Percentiles rank a stretch among this genome's conserved stretches.
Evolutionary conservation across 805 yeast species (phyloP).

Genomic region (Ogataea trehaloabstinens): DNA sequence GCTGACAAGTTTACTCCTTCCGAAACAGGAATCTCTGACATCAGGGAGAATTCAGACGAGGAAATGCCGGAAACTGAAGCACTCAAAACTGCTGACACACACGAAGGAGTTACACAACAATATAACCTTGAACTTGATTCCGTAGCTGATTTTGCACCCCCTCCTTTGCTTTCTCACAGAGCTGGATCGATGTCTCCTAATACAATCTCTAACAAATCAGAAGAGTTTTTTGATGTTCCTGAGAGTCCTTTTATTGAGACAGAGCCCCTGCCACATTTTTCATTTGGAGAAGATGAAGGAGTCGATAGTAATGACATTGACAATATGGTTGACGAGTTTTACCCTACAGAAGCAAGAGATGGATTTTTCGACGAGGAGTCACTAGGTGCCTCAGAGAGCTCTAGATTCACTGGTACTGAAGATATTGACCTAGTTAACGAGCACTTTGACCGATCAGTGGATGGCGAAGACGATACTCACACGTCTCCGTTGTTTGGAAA

Average conservation of each 20-base stretch:
- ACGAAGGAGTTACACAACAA: background rate
- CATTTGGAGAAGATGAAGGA: background rate
- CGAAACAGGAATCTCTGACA: background rate
- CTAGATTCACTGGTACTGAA: constrained; percentile 4
- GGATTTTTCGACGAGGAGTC: background rate
- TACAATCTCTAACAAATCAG: background rate
- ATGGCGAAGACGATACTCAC: background rate
- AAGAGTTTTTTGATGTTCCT: background rate
- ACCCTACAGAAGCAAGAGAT: constrained; percentile 10
- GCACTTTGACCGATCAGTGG: background rate
- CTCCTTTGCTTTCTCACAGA: background rate
- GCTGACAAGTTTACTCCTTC: background rate
- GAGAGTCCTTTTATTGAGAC: no score
- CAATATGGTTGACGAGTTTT: constrained; percentile 11
- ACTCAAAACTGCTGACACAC: background rate
- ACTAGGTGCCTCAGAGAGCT: constrained; percentile 1
- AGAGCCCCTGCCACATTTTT: no score
- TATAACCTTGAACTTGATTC: background rate
- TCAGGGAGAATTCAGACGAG: background rate
- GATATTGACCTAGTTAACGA: background rate
- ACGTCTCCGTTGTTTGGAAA: background rate
- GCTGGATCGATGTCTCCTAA: background rate
- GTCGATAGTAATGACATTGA: background rate
- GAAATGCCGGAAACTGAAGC: background rate
- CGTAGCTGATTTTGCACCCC: background rate